phyloP scores from a whole-genome alignment of 2,329 filamentous ascomycete species.

The Pseudocercospora fijiensis region DNA sequence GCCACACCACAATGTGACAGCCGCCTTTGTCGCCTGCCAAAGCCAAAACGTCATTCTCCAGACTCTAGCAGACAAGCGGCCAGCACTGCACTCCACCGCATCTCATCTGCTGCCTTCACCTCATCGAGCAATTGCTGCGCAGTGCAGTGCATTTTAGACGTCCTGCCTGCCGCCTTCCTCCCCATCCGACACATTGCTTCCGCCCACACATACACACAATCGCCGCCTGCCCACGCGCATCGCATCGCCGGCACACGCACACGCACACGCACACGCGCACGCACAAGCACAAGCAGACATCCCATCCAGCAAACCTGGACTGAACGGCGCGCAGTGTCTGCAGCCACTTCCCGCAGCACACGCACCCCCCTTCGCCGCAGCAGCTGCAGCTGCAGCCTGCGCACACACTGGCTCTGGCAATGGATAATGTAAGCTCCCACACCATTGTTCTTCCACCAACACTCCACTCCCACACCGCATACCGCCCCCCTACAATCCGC shows the following conservation, averaged over 20 bases:
- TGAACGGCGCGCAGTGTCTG: conserved; percentile 4
- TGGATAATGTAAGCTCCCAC: conserved; percentile 20
- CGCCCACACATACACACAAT: not conserved
- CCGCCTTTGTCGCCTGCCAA: not conserved
- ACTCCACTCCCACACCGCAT: not conserved
- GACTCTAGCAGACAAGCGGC: not conserved
- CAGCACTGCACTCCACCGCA: conserved; percentile 1
- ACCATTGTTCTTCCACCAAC: not conserved
- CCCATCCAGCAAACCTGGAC: conserved; percentile 13
- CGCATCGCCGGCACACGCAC: conserved; percentile 13
- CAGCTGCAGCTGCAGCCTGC: conserved; percentile 17
- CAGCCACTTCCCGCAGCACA: not conserved
- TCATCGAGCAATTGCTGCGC: no score
- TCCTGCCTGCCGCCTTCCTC: not conserved
- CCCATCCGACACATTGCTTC: not conserved
- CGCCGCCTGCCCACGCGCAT: conserved; percentile 12
- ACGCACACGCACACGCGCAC: no score
- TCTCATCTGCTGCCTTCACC: not conserved
- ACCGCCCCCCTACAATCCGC: not conserved
- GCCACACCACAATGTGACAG: not conserved
- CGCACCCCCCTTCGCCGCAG: conserved; percentile 5
- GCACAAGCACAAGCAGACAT: conserved; percentile 11
- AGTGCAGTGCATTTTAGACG: not conserved
- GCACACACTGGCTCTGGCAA: conserved; percentile 18
- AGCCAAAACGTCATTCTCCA: conserved; percentile 3